Conservation (phyloP, 306 rosid species). For the Begonia peltatifolia region DNA sequence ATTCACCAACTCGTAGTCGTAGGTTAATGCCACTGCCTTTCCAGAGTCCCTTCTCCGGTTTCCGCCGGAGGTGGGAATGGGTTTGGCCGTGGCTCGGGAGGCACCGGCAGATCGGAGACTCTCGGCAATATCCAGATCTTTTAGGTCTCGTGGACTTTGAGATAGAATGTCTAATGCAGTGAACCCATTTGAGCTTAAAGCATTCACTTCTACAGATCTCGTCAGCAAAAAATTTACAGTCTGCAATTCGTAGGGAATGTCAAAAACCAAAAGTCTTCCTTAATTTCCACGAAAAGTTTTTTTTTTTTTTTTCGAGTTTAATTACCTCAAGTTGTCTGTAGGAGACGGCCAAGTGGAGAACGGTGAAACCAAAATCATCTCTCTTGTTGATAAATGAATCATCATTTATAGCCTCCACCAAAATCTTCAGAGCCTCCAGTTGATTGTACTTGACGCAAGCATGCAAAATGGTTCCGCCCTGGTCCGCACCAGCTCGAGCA, state of each 20-base stretch:
- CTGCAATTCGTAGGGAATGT: not conserved
- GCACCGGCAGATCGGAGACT: slow-evolving; percentile 8
- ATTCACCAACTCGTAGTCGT: not conserved
- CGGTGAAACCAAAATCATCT: slow-evolving; percentile 14
- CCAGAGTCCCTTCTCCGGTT: too few species aligned
- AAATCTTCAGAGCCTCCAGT: slow-evolving; percentile 13
- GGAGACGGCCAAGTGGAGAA: slow-evolving; percentile 21
- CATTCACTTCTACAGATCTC: slow-evolving; percentile 7
- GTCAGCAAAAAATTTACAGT: slow-evolving; percentile 9
- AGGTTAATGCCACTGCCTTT: too few species aligned
- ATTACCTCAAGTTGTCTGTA: slow-evolving; percentile 19
- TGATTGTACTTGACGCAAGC: slow-evolving; percentile 17
- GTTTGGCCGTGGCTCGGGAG: not conserved
- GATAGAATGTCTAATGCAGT: slow-evolving; percentile 13
- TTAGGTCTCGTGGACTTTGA: slow-evolving; percentile 10
- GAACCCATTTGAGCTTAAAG: slow-evolving; percentile 11
- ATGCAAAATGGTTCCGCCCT: slow-evolving; percentile 19
- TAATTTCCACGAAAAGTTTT: too few species aligned
- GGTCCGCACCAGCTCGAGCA: slow-evolving; percentile 8
- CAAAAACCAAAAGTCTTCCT: too few species aligned
- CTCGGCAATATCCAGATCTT: slow-evolving; percentile 14
- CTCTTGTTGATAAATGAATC: slow-evolving; percentile 8
- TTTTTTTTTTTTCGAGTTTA: too few species aligned
- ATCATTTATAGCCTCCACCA: slow-evolving; percentile 11
- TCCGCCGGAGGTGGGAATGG: not conserved